Base-by-base conservation (phyloP, 176 grass and related monocot species). In the Elymus sibiricus region DNA sequence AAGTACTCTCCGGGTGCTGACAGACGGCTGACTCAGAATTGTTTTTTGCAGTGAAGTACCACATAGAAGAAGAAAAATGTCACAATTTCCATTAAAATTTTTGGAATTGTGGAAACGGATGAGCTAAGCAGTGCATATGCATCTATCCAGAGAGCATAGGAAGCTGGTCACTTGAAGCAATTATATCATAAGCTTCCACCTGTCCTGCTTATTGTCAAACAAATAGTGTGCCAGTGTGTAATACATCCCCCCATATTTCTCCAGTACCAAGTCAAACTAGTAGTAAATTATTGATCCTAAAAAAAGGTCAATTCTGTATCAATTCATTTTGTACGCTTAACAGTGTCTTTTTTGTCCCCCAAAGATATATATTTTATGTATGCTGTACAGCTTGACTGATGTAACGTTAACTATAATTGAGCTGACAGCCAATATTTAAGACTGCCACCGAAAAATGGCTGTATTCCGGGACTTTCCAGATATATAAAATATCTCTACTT, bases 191-290 rank as follows among this genome's bases (percentile, higher is more conserved):
- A 32, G 74, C 5, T 59, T 76, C 74, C 89, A 90, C 80, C 58
- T 83, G 84, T 83, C 89, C 58, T 28, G 15, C 5, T 58, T 67
- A 16, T 83, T 56, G 79, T 72, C 83, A 90, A 78, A 72, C 32
- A 28, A 82, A 62, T 22, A 51, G 47, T 51, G 47, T 51, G 15
- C 47, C 47, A 51, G 47, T 51, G 47, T 51, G 47, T 17, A 51
- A 51, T 51, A 51, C 47, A 47, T 47, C 46, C 16, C 79, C 15
- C 22, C 21, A 0, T 3, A 8, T 1, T 35, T 79, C 79, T 11
- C 44, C 11, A 34, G 16, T 76, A 27, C 8, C n/a, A 83, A 66
- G 80, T 79, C 89, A 90, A 73, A 43, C 10, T 15, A 16, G 34
- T 40, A 34, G 34, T 53, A 42, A 77, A 77, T 78, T 79, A 74